Percentiles rank a stretch among this genome's conserved stretches.
Evolutionary conservation across 148 eudicot genomes (phyloP).

Genomic region (Simmondsia chinensis): DNA sequence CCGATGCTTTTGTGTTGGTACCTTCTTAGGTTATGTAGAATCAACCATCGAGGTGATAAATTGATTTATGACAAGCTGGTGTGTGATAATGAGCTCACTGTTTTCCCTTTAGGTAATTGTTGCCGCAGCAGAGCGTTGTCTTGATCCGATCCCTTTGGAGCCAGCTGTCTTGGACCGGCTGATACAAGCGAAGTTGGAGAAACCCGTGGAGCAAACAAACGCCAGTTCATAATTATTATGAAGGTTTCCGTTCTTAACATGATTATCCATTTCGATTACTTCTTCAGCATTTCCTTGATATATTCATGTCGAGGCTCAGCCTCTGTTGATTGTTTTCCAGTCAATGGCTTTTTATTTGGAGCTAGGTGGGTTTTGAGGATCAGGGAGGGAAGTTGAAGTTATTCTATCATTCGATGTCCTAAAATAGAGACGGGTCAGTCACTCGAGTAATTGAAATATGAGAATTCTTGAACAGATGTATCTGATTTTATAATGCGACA

Average conservation of each 20-base stretch:
- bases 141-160: slow-evolving; percentile 82
- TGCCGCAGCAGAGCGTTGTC: slow-evolving; percentile 80
- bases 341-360: too few relatives aligned
- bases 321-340: too few relatives aligned
- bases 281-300: not conserved
- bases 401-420: too few relatives aligned
- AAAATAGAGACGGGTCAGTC: too few relatives aligned
- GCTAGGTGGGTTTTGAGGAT: too few relatives aligned
- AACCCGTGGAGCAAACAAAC: slow-evolving; percentile 37
- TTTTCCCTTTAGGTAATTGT: slow-evolving; percentile 57
- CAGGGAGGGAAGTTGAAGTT: too few relatives aligned
- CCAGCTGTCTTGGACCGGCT: slow-evolving; percentile 81
- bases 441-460: too few relatives aligned
- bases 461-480: too few relatives aligned
- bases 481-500: too few relatives aligned
- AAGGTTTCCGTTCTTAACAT: not conserved
- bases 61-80: not conserved
- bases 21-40: not conserved
- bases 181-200: slow-evolving; percentile 75
- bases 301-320: too few relatives aligned
- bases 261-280: not conserved
- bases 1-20: too few relatives aligned
- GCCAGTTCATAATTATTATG: slow-evolving; percentile 13
- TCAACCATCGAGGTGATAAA: not conserved
- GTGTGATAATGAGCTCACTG: not conserved